These are phyloP conservation scores for Volvox africanus DNA, from an alignment of 139 green algal genomes.

Conservation along the genomic window DNA sequence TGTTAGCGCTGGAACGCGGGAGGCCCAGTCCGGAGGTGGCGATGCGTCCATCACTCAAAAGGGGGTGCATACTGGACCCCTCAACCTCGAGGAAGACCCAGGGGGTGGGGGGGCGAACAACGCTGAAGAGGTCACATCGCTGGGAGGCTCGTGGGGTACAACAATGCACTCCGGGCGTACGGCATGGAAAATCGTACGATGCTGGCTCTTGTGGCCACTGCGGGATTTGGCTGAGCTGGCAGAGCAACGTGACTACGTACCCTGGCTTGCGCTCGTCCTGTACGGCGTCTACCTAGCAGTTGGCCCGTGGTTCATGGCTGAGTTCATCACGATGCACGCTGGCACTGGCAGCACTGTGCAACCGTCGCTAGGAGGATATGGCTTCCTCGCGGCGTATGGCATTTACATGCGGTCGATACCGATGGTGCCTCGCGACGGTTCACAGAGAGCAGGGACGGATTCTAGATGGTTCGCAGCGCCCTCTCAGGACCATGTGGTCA, in stretches of 20 bases:
- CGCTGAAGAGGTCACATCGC: no score
- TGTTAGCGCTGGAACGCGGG: not conserved
- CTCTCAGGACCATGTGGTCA: slow-evolving; percentile 1
- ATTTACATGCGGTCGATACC: slow-evolving; percentile 1
- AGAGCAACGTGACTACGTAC: not conserved
- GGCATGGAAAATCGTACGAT: not conserved
- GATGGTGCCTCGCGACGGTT: not conserved
- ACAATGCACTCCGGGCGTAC: not conserved
- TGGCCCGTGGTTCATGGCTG: slow-evolving; percentile 7
- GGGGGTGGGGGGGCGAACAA: no score
- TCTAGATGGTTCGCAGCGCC: not conserved
- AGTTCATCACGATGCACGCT: not conserved
- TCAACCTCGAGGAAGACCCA: no score
- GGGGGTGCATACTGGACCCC: no score
- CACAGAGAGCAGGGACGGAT: not conserved
- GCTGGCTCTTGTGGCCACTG: not conserved
- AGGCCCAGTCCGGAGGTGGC: not conserved
- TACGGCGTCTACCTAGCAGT: not conserved
- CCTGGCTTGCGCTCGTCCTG: not conserved
- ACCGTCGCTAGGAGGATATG: not conserved
- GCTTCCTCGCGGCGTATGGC: slow-evolving; percentile 14
- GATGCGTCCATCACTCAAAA: no score
- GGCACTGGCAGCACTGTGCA: not conserved
- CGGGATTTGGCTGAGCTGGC: not conserved
- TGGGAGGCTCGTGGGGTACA: not conserved